Percentiles rank a stretch among this genome's conserved stretches.
Conservation (phyloP, 2,329 filamentous ascomycete species). For the Alternaria metachromatica region DNA sequence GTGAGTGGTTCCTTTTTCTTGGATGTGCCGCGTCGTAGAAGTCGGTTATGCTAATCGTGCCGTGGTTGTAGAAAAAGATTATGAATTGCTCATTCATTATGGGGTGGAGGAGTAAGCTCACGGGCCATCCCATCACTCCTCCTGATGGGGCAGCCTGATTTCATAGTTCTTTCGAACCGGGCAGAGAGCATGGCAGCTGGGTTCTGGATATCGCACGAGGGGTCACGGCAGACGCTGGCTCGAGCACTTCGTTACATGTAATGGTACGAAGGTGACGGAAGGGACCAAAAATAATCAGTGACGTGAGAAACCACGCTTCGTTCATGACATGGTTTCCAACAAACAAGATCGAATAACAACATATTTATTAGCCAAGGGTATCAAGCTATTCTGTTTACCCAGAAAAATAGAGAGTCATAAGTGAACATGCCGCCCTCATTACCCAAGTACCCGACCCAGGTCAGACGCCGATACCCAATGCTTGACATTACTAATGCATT, state of each 20-base stretch:
- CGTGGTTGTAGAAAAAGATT: constrained; percentile 3
- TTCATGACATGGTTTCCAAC: not conserved
- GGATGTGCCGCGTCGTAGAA: not conserved
- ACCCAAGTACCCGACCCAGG: not conserved
- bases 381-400: not conserved
- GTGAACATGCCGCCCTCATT: not conserved
- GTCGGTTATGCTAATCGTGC: not conserved
- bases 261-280: not conserved
- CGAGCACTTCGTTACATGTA: not conserved
- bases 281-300: not conserved
- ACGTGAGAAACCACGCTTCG: not conserved
- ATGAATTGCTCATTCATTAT: constrained; percentile 24
- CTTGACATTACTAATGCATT: not conserved
- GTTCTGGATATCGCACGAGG: not conserved
- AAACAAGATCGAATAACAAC: not conserved
- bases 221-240: not conserved
- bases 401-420: not conserved
- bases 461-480: not conserved
- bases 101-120: constrained; percentile 7
- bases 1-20: not conserved
- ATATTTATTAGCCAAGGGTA: not conserved
- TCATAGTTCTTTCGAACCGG: not conserved
- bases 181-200: not conserved
- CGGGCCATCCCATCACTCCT: not conserved
- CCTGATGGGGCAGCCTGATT: not conserved